A percentile compares a stretch with the other conserved stretches of the same genome.
Evolutionary conservation across 768 basidiomycete genomes (phyloP).

Genomic region (Collybia sp.): DNA sequence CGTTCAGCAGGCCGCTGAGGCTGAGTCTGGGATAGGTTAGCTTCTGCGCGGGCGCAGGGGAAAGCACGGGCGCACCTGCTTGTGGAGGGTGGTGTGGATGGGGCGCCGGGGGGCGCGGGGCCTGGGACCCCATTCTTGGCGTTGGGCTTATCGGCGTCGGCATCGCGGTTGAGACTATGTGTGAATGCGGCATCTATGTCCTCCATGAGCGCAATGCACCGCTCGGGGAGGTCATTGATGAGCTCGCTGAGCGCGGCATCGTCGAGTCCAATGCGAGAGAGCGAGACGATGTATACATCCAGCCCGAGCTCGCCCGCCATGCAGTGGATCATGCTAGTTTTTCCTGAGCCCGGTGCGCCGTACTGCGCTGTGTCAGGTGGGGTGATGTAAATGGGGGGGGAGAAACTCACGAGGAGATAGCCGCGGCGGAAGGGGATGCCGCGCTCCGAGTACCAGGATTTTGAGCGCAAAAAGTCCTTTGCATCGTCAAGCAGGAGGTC

Average conservation of each 20-base stretch:
- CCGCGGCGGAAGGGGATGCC: slow-evolving; percentile 70
- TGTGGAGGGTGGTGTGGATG: slow-evolving; percentile 5
- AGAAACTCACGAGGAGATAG: slow-evolving; percentile 40
- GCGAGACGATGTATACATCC: slow-evolving; percentile 61
- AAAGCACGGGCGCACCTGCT: slow-evolving; percentile 10
- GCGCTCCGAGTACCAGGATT: slow-evolving; percentile 57
- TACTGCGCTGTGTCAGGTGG: slow-evolving; percentile 29
- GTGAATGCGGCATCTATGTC: slow-evolving; percentile 68
- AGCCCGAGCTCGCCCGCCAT: slow-evolving; percentile 67
- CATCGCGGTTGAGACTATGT: slow-evolving; percentile 20
- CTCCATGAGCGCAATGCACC: slow-evolving; percentile 65
- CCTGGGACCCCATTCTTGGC: neutral
- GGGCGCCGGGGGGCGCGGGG: slow-evolving; percentile 4
- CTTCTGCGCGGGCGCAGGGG: too few species aligned
- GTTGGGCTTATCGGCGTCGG: slow-evolving; percentile 1
- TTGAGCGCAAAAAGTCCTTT: slow-evolving; percentile 51
- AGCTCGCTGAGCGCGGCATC: slow-evolving; percentile 49
- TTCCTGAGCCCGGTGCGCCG: slow-evolving; percentile 69
- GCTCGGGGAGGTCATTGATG: slow-evolving; percentile 46
- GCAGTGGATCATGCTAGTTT: slow-evolving; percentile 64
- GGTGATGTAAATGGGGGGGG: neutral
- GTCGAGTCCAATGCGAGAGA: slow-evolving; percentile 52
- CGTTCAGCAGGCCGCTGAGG: slow-evolving; percentile 63
- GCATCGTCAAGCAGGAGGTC: slow-evolving; percentile 58
- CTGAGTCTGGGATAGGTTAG: slow-evolving; percentile 32